Conservation (phyloP, 2,329 filamentous ascomycete genomes). For the Rhynchosporium graminicola region DNA sequence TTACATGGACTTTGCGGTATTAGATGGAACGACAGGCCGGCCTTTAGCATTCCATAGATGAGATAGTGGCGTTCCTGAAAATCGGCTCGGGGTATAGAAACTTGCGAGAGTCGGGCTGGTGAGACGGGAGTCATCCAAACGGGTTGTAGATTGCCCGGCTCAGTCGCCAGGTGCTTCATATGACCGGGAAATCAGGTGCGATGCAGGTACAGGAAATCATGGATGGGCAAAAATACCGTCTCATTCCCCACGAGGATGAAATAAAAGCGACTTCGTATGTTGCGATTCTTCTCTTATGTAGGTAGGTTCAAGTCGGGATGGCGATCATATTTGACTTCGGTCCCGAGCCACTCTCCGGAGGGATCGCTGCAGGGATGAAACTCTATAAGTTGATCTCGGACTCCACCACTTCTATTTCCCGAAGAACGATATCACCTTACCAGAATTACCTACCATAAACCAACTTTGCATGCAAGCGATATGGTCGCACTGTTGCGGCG, state of each 20-base stretch:
- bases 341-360: conserved; percentile 1
- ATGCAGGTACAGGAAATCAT: too few species aligned
- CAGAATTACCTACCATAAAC: background rate
- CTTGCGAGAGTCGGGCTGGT: background rate
- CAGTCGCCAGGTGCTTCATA: background rate
- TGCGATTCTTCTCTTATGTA: conserved; percentile 4
- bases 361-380: background rate
- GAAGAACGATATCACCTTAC: background rate
- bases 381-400: background rate
- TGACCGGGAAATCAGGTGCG: too few species aligned
- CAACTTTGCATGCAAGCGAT: background rate
- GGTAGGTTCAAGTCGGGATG: background rate
- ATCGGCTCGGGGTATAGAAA: conserved; percentile 11
- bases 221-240: background rate
- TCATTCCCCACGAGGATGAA: background rate
- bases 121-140: background rate
- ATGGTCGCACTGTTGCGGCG: conserved; percentile 1
- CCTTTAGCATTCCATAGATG: conserved; percentile 3
- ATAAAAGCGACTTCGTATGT: background rate
- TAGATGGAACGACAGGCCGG: background rate
- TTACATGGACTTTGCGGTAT: background rate
- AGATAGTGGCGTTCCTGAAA: background rate
- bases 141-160: conserved; percentile 4
- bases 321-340: background rate
- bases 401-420: conserved; percentile 9